Evolutionary conservation across 139 green algal species (phyloP), one percentile per base, ranked within the genome.

Genomic region (Chlorella ohadii): DNA sequence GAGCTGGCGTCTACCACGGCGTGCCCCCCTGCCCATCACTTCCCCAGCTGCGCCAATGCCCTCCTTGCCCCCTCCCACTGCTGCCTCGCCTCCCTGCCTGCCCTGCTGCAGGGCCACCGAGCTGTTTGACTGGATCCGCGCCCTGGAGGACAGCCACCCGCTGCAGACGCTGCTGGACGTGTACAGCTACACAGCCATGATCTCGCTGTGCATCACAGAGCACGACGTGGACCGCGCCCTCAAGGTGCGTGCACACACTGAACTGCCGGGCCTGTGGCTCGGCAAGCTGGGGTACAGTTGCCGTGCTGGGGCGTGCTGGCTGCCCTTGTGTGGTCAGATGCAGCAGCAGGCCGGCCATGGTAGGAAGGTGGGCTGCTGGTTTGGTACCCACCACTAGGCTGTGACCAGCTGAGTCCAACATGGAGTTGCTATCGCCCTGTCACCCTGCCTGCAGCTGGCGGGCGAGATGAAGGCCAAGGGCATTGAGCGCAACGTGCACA

Each of bases 141-240:
- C 72, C 0, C 79, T 93, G 63, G 87, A 92, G 20, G 72, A 81
- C 38, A 85, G 81, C 25, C 86, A 92, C 83, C 85, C 88, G 17
- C 83, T 96, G 27, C 61, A 82, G n/a, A 56, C 72, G 4, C 87
- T 97, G 68, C 92, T 90, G 72, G 94, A 98, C 38, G 93, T 97
- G 0, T 98, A 93, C 87, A 92, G 91, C 27, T 98, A 95, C 86
- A 98, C 94, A 15, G 94, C 94, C 44, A 93, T 93, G 65, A 94
- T 97, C 70, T 93, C 88, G 25, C 83, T 96, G 28, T 97, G 94
- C 84, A 96, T 96, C 64, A 89, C 93, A 56, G 87, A 92, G 76
- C 93, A 92, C 61, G 87, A 95, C 68, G 93, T 95, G 19, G 91
- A 96, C n/a, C 85, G 93, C 20, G 94, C 94, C 0, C 79, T 96